Evolutionary conservation across 257 asterid genomes (phyloP), one percentile per base, ranked within the genome.

Genomic region (Scutellaria minor): DNA sequence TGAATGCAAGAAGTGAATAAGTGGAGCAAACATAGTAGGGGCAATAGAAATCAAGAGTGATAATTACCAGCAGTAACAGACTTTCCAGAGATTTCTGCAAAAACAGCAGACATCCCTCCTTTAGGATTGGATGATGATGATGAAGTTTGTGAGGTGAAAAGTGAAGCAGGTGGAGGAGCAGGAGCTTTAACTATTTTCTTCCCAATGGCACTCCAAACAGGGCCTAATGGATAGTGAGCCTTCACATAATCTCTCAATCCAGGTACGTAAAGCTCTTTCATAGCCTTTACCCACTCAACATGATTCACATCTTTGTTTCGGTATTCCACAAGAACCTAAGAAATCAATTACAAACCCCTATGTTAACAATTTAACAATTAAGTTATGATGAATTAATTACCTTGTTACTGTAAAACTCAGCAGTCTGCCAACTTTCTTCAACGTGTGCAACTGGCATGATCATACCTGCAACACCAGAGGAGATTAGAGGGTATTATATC

Each of bases 361-460:
- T 24, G 2, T 24, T 2, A 24, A 24, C 27, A 24, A 24, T 1
- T 24, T 24, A 24, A 24, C 27, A 24, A 24, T 24, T 24, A 24
- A 24, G 27, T 24, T 24, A 24, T 24, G 27, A 24, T 24, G 27
- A 24, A 31, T 31, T 31, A 24, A 24, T 31, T 72, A 93, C 98
- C 97, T 93, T 93, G 81, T 93, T 93, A 77, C 82, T 70, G 71
- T 87, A 93, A 80, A 93, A 93, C 78, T 93, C 98, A 57, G 97
- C 96, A 90, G 81, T 93, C 58, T 87, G 92, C 98, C 97, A 93
- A 76, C 88, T 87, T 78, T 93, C 98, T 78, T 93, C 98, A 55
- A 93, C 97, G 53, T 90, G 96, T 14, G 95, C 96, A 70, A 66
- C 83, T 44, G 96, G 98, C 98, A 93, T 87, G 90, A 88, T 86